Percentiles rank a stretch among this genome's conserved stretches.
phyloP scores from a whole-genome alignment of 2,329 filamentous ascomycete genomes.

The Dactylellina parvicollis region DNA sequence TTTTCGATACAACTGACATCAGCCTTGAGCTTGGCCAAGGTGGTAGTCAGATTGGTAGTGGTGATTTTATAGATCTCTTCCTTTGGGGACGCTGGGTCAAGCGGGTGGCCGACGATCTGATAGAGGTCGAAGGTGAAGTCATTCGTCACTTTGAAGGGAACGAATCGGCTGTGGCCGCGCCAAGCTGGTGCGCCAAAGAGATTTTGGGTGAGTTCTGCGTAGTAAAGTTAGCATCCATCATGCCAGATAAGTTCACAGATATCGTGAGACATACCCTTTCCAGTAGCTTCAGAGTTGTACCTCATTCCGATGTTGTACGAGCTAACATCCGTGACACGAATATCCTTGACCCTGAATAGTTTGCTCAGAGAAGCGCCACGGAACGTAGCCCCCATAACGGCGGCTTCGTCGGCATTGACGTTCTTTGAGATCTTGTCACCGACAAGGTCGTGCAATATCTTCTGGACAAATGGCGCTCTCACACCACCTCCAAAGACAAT shows the following conservation, averaged over 20 bases:
- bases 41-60: conserved; percentile 86
- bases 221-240: conserved; percentile 55
- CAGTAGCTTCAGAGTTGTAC: conserved; percentile 72
- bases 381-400: conserved; percentile 95
- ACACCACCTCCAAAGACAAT: conserved; percentile 92
- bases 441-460: conserved; percentile 78
- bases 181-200: conserved; percentile 82
- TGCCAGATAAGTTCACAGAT: background rate
- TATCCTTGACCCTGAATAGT: conserved; percentile 97
- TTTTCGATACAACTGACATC: conserved; percentile 79
- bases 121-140: conserved; percentile 75
- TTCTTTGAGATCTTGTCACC: conserved; percentile 87
- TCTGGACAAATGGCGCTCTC: conserved; percentile 93
- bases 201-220: conserved; percentile 74
- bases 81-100: conserved; percentile 61
- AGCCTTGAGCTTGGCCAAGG: conserved; percentile 79
- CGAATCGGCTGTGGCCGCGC: conserved; percentile 81
- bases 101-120: conserved; percentile 58
- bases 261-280: conserved; percentile 50
- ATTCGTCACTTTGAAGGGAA: conserved; percentile 78
- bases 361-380: conserved; percentile 90
- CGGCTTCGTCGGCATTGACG: conserved; percentile 96
- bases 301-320: conserved; percentile 78
- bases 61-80: conserved; percentile 72
- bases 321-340: conserved; percentile 80